phyloP scores from a whole-genome alignment of 805 yeast species.

The Suhomyces emberorum region DNA sequence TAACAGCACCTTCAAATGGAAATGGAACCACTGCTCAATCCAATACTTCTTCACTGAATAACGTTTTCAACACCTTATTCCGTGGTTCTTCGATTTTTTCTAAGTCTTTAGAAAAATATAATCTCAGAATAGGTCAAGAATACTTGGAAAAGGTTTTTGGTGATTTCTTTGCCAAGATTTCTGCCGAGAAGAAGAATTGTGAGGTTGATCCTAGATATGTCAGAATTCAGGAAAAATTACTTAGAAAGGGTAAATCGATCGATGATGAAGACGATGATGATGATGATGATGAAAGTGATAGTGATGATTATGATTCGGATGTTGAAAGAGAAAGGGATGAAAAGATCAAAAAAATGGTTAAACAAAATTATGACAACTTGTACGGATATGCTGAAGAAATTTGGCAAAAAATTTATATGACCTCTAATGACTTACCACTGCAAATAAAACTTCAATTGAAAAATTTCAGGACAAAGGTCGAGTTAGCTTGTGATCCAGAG shows the following conservation, averaged over 20 bases:
- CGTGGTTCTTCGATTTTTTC: constrained; percentile 85
- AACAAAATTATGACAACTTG: constrained; percentile 48
- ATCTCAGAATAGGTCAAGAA: constrained; percentile 73
- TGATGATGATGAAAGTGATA: constrained; percentile 16
- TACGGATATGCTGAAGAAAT: constrained; percentile 50
- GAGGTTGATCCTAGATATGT: constrained; percentile 79
- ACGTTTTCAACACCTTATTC: constrained; percentile 47
- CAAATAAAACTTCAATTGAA: constrained; percentile 63
- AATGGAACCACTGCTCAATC: constrained; percentile 1
- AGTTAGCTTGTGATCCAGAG: constrained; percentile 53
- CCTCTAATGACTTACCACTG: constrained; percentile 73
- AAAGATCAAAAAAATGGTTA: constrained; percentile 32
- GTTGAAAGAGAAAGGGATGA: constrained; percentile 34
- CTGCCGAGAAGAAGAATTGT: constrained; percentile 51
- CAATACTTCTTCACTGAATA: constrained; percentile 21
- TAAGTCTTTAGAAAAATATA: constrained; percentile 74
- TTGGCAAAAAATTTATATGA: constrained; percentile 63
- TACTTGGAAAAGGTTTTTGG: constrained; percentile 74
- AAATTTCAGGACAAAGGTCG: constrained; percentile 61
- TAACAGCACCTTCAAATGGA: constrained; percentile 2
- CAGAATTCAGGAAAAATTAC: constrained; percentile 32
- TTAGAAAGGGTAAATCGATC: constrained; percentile 19
- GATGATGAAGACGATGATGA: constrained; percentile 19
- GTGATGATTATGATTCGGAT: constrained; percentile 26
- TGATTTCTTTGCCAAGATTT: constrained; percentile 54